Evolutionary conservation across 495 filamentous ascomycete species (phyloP), one percentile per base, ranked within the genome.

Genomic region (Podospora fimiseda): DNA sequence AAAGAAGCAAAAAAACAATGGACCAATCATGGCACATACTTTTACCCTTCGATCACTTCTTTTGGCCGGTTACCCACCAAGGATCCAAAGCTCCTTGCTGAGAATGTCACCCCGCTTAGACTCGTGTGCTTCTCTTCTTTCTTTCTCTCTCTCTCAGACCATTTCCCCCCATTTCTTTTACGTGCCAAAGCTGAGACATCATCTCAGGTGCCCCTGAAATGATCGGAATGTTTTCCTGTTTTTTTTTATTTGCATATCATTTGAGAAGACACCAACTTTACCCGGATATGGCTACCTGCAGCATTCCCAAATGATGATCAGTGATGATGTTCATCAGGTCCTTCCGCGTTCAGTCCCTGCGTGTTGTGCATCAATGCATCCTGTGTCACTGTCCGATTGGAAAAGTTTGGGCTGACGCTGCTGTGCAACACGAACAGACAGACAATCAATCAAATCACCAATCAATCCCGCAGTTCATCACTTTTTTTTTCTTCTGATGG

Each of bases 1-100:
- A n/a, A 18, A 18, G 14, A 41, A 41, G 16, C 8, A 41, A 41
- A 18, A 41, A 41, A 41, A 18, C 8, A 41, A 41, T 37, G 24
- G 18, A 19, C 58, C 58, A 60, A 60, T 60, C 50, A 56, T n/a
- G 27, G 6, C 23, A 33, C 41, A 4, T 48, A 8, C 13, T 30
- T n/a, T 53, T 49, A 48, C 23, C 20, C 30, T 43, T 56, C 50
- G 36, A 51, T 54, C 56, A 41, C 53, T 56, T 56, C 57, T 56
- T 60, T 60, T 36, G 53, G 57, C 27, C 27, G 11, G 27, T 11
- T 33, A 33, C 27, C 27, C n/a, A n/a, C n/a, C n/a, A n/a, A n/a
- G n/a, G n/a, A n/a, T n/a, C n/a, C n/a, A n/a, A n/a, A n/a, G n/a
- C n/a, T n/a, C n/a, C n/a, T n/a, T n/a, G n/a, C n/a, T n/a, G n/a